These are phyloP conservation scores for Eutreptiella sp. DNA, from an alignment of 208 protist genomes.

Conservation along the genomic window DNA sequence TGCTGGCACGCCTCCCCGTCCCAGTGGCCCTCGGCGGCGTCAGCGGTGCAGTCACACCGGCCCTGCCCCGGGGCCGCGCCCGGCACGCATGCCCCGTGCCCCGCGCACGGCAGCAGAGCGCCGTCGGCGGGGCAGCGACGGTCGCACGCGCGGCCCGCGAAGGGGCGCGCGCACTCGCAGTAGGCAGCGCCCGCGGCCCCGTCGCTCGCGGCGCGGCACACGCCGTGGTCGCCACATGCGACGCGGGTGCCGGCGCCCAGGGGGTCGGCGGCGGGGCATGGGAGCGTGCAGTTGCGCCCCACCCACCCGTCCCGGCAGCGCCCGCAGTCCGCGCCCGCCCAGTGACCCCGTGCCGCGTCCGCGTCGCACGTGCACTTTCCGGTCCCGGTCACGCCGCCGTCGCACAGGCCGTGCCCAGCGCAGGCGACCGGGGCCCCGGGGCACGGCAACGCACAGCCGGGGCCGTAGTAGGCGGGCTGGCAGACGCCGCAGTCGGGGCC, in stretches of 20 bases:
- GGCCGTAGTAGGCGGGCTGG: not conserved
- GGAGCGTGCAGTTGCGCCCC: not conserved
- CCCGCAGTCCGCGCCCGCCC: not conserved
- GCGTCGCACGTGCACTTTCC: conserved; percentile 20
- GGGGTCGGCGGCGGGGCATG: not conserved
- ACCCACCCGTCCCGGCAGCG: not conserved
- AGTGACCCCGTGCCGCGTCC: not conserved
- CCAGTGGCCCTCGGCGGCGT: too few relatives aligned
- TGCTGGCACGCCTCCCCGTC: too few relatives aligned
- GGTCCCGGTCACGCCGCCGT: conserved; percentile 16
- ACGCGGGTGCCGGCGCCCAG: not conserved
- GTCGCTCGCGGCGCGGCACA: not conserved
- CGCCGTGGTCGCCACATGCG: conserved; percentile 2
- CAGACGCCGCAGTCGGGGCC: not conserved
- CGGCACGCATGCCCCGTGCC: too few relatives aligned
- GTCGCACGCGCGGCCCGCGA: conserved; percentile 2
- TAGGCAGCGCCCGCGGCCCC: not conserved
- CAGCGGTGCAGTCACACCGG: too few relatives aligned
- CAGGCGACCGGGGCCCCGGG: not conserved
- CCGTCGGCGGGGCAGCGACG: not conserved
- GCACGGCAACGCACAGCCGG: not conserved
- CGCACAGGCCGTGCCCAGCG: conserved; percentile 12
- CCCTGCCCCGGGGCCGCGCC: too few relatives aligned
- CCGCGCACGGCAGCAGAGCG: conserved; percentile 18
- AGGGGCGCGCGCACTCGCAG: conserved; percentile 4